Evolutionary conservation across 371 early-diverging fungal species (phyloP).

Genomic region (Circinella umbellata): DNA sequence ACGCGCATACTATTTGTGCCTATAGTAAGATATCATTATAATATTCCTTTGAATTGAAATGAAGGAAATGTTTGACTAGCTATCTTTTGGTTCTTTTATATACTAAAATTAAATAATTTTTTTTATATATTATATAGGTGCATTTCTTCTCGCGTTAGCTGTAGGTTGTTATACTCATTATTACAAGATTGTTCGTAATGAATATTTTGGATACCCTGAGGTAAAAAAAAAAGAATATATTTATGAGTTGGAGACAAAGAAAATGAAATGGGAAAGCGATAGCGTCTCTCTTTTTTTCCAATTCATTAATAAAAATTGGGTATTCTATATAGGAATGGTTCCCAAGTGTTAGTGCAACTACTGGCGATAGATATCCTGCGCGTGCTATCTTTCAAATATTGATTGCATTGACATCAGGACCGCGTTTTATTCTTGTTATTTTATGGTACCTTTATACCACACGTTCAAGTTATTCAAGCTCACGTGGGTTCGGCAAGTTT

Average conservation of each 20-base stretch:
- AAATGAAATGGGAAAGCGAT: neutral
- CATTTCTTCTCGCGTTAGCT: conserved; percentile 73
- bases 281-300: neutral
- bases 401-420: conserved; percentile 75
- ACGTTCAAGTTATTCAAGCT: conserved; percentile 49
- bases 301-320: neutral
- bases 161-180: conserved; percentile 77
- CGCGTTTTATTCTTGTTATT: conserved; percentile 70
- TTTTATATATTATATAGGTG: conserved; percentile 42
- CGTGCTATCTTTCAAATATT: conserved; percentile 79
- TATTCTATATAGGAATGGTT: conserved; percentile 73
- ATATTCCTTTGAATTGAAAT: neutral
- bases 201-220: conserved; percentile 79
- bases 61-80: neutral
- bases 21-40: conserved; percentile 49
- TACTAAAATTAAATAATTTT: no score
- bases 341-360: conserved; percentile 83
- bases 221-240: conserved; percentile 41
- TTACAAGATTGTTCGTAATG: conserved; percentile 79
- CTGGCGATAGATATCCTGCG: conserved; percentile 84
- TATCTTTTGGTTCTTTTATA: no score
- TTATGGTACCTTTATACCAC: conserved; percentile 67
- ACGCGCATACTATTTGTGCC: conserved; percentile 69
- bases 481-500: conserved; percentile 59
- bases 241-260: neutral